These are phyloP conservation scores for Pseudomassariella vexata DNA, from an alignment of 2,329 filamentous ascomycete genomes.

Conservation along the genomic window DNA sequence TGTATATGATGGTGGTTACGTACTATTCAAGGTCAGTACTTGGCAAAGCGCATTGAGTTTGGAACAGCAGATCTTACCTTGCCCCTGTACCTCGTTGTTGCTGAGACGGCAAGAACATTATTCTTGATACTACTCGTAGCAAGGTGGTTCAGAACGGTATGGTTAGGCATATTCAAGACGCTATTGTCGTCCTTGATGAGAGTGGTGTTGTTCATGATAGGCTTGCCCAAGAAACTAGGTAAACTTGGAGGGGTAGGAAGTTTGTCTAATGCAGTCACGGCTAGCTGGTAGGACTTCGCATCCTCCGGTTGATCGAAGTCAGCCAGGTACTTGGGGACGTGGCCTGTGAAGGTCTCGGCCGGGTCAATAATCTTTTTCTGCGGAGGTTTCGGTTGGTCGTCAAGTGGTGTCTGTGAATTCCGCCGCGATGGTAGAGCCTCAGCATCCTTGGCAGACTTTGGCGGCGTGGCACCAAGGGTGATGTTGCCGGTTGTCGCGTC, in stretches of 20 bases:
- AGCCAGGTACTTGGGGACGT: conserved; percentile 77
- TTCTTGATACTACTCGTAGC: conserved; percentile 98
- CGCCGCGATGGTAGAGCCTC: conserved; percentile 24
- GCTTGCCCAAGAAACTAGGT: conserved; percentile 87
- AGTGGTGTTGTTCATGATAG: conserved; percentile 85
- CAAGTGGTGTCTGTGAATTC: conserved; percentile 27
- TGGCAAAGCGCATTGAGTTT: too few species aligned
- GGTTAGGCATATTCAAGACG: conserved; percentile 93
- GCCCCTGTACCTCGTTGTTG: conserved; percentile 93
- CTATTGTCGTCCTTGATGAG: conserved; percentile 98
- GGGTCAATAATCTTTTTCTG: conserved; percentile 52
- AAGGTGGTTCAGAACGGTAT: conserved; percentile 92
- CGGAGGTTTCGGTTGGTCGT: conserved; percentile 37
- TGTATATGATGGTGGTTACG: conserved; percentile 96
- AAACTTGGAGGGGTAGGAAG: conserved; percentile 79
- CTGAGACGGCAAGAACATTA: conserved; percentile 88
- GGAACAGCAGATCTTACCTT: conserved; percentile 54
- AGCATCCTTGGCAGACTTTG: conserved; percentile 22
- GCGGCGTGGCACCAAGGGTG: conserved; percentile 21
- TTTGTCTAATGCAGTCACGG: conserved; percentile 68
- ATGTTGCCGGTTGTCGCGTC: conserved; percentile 19
- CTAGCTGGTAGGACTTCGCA: conserved; percentile 65
- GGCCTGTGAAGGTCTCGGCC: conserved; percentile 58
- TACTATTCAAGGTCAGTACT: conserved; percentile 52
- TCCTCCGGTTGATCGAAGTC: conserved; percentile 86